Evolutionary conservation across 352 stramenopile species (phyloP), one percentile per base, ranked within the genome.

Genomic region (Phytophthora ohioensis): DNA sequence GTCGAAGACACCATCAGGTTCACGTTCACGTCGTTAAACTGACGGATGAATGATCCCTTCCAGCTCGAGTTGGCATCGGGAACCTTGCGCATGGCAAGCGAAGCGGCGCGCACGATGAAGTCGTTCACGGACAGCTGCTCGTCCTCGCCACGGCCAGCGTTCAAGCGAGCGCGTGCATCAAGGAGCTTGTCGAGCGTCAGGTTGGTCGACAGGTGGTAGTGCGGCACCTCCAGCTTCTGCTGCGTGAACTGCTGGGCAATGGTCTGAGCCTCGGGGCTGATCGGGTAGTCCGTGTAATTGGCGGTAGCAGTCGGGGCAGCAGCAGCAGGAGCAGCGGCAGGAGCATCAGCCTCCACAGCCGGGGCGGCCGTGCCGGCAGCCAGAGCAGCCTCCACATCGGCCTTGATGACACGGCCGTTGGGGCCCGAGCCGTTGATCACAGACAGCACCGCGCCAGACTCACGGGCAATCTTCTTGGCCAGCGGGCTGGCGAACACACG

Each of bases 191-290:
- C 94, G 31, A 99, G 73, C 51, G 85, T 89, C 42, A 99, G 62
- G 75, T 99, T 96, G 6, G 98, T 93, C 17, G 95, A 98, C 38
- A 99, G 80, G 81, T 99, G 98, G 87, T 99, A 99, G 82, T 99
- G 97, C 34, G 97, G 97, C 60, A 99, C 95, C 36, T 97, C 87
- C 15, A 88, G 71, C 87, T 99, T 99, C 58, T 97, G 97, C 75
- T 98, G 81, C 27, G 94, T 88, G 62, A 99, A 84, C 70, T 94
- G 82, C 52, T 91, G 84, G 15, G 96, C 96, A 55, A 95, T 76
- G 53, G 84, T 75, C 71, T 92, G 81, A 5, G 90, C 83, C 21
- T 93, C 85, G 12, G 77, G 45, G 51, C 91, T 96, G 64, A 98
- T 85, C 21, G 93, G 90, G 78, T 97, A 98, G 80, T 99, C 97